A percentile compares a stretch with the other conserved stretches of the same genome.
Conservation (phyloP, 495 filamentous ascomycete genomes). For the Platismatia glauca region DNA sequence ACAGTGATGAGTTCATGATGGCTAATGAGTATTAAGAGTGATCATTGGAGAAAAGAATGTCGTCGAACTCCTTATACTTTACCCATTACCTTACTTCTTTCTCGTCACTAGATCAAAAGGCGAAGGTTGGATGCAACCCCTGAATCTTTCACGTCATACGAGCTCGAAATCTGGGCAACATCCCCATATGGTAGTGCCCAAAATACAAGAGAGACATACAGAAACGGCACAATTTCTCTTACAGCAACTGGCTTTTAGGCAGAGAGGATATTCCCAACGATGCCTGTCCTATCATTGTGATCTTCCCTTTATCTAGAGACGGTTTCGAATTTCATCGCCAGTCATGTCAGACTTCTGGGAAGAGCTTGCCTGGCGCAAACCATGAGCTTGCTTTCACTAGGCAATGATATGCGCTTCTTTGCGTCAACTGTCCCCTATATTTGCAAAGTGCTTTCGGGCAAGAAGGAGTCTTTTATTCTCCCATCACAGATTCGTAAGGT, state of each 20-base stretch:
- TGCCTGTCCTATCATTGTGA: not conserved
- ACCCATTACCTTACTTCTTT: not conserved
- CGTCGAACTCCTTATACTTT: not conserved
- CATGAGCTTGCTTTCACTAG: not conserved
- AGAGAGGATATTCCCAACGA: not conserved
- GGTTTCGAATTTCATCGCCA: not conserved
- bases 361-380: not conserved
- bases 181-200: too few relatives aligned
- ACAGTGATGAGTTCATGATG: conserved; percentile 24
- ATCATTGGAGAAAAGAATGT: not conserved
- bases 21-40: conserved; percentile 5
- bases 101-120: not conserved
- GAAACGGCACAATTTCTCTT: not conserved
- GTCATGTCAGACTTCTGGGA: not conserved
- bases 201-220: not conserved
- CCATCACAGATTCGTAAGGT: conserved; percentile 84
- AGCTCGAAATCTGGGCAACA: not conserved
- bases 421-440: not conserved
- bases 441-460: not conserved
- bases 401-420: not conserved
- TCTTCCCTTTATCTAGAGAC: not conserved
- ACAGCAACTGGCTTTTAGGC: not conserved
- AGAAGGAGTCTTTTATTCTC: not conserved
- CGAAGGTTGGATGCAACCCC: not conserved
- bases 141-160: not conserved